Conservation (phyloP, 1,284 basidiomycete genomes). For the Hypsizygus ulmarius region DNA sequence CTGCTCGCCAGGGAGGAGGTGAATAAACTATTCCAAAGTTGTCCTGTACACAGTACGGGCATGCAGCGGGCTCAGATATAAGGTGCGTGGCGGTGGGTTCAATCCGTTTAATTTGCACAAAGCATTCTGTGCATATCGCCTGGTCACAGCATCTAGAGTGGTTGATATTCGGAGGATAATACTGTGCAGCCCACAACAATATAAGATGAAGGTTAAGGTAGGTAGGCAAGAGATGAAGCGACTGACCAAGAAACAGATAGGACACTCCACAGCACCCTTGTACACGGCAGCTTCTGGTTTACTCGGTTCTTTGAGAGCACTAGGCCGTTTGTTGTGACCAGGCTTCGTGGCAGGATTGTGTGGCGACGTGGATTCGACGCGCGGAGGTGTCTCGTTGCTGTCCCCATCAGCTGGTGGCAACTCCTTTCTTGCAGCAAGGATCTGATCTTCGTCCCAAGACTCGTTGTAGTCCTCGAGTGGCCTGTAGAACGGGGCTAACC, state of each 20-base stretch:
- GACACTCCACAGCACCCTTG: slow-evolving; percentile 89
- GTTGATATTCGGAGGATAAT: slow-evolving; percentile 95
- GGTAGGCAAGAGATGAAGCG: slow-evolving; percentile 16
- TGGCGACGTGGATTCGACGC: slow-evolving; percentile 34
- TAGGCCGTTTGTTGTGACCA: slow-evolving; percentile 47
- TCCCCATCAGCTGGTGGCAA: slow-evolving; percentile 40
- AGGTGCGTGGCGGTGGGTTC: slow-evolving; percentile 93
- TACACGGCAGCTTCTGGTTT: slow-evolving; percentile 79
- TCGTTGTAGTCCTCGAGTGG: slow-evolving; percentile 93
- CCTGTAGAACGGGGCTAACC: slow-evolving; percentile 93
- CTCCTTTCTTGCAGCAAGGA: slow-evolving; percentile 73
- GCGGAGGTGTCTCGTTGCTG: slow-evolving; percentile 35
- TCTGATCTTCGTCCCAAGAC: slow-evolving; percentile 81
- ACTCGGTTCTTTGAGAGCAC: slow-evolving; percentile 55
- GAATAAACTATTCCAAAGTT: slow-evolving; percentile 95
- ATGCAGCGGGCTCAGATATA: slow-evolving; percentile 91
- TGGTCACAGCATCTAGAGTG: slow-evolving; percentile 97
- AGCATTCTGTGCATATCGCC: slow-evolving; percentile 98
- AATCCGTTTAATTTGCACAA: slow-evolving; percentile 96
- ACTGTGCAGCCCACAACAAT: slow-evolving; percentile 45
- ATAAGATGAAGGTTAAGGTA: slow-evolving; percentile 25
- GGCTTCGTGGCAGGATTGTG: slow-evolving; percentile 36
- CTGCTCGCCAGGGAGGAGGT: slow-evolving; percentile 77
- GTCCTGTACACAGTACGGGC: slow-evolving; percentile 95
- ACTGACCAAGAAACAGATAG: slow-evolving; percentile 98